Evolutionary conservation across 2,329 filamentous ascomycete species (phyloP).

Genomic region (Hymenoscyphus albidus): DNA sequence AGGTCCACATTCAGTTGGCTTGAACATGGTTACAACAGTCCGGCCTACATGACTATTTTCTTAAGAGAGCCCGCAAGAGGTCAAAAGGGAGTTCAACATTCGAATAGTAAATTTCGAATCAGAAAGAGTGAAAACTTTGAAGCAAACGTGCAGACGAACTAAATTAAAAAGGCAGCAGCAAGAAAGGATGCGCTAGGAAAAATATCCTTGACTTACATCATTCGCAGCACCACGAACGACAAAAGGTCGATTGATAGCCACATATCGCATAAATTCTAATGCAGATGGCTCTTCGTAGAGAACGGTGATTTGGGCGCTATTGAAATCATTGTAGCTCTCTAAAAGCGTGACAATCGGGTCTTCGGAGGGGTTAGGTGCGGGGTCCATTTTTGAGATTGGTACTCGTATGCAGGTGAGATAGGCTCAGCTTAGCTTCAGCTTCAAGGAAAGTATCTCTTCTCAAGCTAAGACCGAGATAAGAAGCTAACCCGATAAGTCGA

Average conservation of each 20-base stretch:
- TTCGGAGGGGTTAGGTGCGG: conserved; percentile 7
- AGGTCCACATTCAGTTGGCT: too few species aligned
- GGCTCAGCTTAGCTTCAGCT: neutral
- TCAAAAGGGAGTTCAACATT: too few species aligned
- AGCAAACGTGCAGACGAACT: neutral
- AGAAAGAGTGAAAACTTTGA: neutral
- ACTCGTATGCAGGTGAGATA: neutral
- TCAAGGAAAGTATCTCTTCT: neutral
- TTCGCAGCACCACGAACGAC: conserved; percentile 61
- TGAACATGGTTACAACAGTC: too few species aligned
- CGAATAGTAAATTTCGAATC: too few species aligned
- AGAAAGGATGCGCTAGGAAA: neutral
- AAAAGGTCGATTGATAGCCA: conserved; percentile 71
- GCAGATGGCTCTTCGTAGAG: conserved; percentile 64
- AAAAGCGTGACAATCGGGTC: conserved; percentile 55
- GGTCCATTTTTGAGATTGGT: conserved; percentile 4
- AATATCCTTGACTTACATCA: conserved; percentile 24
- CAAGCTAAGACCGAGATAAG: neutral
- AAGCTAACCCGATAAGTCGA: neutral
- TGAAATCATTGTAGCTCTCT: conserved; percentile 69
- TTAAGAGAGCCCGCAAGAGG: too few species aligned
- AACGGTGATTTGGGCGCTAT: conserved; percentile 56
- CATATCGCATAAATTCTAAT: conserved; percentile 76
- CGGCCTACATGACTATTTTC: too few species aligned
- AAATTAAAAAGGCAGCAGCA: neutral